A percentile compares a stretch with the other conserved stretches of the same genome.
These are phyloP conservation scores for Babesia caballi DNA, from an alignment of 169 alveolate species.

Conservation along the genomic window DNA sequence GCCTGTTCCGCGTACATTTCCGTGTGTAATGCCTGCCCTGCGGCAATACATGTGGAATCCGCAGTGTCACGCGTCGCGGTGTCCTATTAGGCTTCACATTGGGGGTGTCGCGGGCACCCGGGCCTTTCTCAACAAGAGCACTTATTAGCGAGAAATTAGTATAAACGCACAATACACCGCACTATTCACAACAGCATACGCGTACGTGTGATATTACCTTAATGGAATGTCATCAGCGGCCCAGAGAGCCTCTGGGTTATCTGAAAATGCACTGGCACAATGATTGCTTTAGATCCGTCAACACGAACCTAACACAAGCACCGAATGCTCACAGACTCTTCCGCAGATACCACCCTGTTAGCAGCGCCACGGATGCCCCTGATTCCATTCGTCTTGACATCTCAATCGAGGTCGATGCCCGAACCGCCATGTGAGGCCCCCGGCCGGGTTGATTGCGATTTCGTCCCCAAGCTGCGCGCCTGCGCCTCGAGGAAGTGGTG, in stretches of 20 bases:
- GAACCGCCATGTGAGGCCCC: conserved; percentile 2
- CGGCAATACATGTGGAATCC: neutral
- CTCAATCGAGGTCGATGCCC: conserved; percentile 23
- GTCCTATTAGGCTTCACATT: neutral
- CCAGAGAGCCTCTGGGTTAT: neutral
- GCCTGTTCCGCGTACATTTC: conserved; percentile 14
- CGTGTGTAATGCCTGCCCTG: neutral
- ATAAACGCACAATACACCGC: neutral
- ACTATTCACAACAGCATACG: neutral
- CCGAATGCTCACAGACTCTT: too few species aligned
- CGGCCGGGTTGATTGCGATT: neutral
- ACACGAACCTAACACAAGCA: too few species aligned
- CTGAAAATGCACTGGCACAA: too few species aligned
- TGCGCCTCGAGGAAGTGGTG: conserved; percentile 62
- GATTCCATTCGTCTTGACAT: too few species aligned
- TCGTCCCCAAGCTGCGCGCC: conserved; percentile 53
- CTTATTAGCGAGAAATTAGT: too few species aligned
- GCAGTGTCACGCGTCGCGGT: neutral
- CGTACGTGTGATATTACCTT: neutral
- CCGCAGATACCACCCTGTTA: too few species aligned
- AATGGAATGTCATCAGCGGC: neutral
- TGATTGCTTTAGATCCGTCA: too few species aligned
- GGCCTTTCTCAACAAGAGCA: neutral
- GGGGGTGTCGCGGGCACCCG: neutral
- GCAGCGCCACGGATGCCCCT: too few species aligned